Base-by-base conservation (phyloP, 495 filamentous ascomycete genomes). In the Bacidia gigantensis region DNA sequence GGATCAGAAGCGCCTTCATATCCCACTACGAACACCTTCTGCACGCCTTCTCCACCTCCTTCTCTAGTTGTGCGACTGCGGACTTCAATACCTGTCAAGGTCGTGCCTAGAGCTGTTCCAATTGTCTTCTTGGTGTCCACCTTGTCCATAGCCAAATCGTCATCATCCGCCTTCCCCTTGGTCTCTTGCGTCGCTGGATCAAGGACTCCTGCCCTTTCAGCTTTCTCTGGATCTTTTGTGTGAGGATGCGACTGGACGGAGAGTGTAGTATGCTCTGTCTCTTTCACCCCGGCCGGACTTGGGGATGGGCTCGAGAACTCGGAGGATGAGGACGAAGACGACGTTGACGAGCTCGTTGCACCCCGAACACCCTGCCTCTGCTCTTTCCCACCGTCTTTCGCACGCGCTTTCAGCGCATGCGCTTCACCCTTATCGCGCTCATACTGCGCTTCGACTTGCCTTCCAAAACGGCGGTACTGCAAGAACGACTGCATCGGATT, bases 11-110 rank as follows among this genome's bases (percentile, higher is more conserved):
- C 68, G 14, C 66, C 63, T 40, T 78, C 72, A 65, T 72, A 83
- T 17, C 72, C 71, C 2, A 83, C 79, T 0, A 82, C 69, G 51
- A 81, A 82, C 29, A 80, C 68, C 57, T 68, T 65, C 21, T 65
- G 62, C 11, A 56, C 50, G 22, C 62, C 53, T 21, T 58, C 57
- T 59, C 56, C 51, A 18, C 62, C 55, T 18, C 59, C 55, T 58
- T 64, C 59, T 50, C 58, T 56, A 11, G 59, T 64, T 12, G 52
- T 59, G 5, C 50, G 50, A 26, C 46, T 63, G 48, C 68, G 62
- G 18, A 71, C 62, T 25, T 71, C 48, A 44, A 75, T 65, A 5
- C 71, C 71, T 20, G 64, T 66, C 52, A 71, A 50, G 3, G 57
- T 56, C 7, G 56, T 48, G 2, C 63, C 68, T 0, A 71, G 56